Conservation (phyloP, 148 eudicot genomes). For the Simmondsia chinensis region DNA sequence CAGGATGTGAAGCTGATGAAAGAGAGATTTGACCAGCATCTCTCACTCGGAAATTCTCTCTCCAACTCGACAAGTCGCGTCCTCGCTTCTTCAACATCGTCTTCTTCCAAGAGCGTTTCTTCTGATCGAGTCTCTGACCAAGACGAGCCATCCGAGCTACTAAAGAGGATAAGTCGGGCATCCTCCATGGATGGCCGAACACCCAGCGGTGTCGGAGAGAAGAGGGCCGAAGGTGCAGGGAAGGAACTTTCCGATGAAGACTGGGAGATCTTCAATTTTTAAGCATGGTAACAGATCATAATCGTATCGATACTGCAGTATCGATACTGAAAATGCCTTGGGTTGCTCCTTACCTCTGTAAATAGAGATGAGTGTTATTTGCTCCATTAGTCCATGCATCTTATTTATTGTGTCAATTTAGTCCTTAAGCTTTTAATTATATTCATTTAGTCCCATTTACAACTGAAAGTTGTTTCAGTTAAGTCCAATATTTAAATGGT, state of each 20-base stretch:
- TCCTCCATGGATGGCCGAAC: constrained; percentile 14
- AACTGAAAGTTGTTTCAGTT: too few relatives aligned
- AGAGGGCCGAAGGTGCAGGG: constrained; percentile 8
- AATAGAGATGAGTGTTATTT: too few relatives aligned
- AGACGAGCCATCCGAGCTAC: constrained; percentile 11
- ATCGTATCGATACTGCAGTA: too few relatives aligned
- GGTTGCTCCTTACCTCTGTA: too few relatives aligned
- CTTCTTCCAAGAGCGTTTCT: constrained; percentile 20
- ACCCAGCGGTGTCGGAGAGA: constrained; percentile 13
- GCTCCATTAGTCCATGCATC: too few relatives aligned
- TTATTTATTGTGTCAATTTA: too few relatives aligned
- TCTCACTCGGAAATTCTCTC: constrained; percentile 44
- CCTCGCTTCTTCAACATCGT: constrained; percentile 56
- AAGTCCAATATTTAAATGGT: too few relatives aligned
- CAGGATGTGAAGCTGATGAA: constrained; percentile 64
- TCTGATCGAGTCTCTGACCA: constrained; percentile 24
- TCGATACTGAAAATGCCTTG: too few relatives aligned
- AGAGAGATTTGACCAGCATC: constrained; percentile 49
- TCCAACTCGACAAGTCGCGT: constrained; percentile 41
- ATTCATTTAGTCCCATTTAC: too few relatives aligned
- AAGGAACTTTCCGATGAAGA: constrained; percentile 47
- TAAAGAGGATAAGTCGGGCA: constrained; percentile 5
- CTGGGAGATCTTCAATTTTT: constrained; percentile 56
- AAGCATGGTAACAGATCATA: too few relatives aligned
- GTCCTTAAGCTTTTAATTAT: too few relatives aligned